These are phyloP conservation scores for Boletus edulis DNA, from an alignment of 768 basidiomycete genomes.

Conservation along the genomic window DNA sequence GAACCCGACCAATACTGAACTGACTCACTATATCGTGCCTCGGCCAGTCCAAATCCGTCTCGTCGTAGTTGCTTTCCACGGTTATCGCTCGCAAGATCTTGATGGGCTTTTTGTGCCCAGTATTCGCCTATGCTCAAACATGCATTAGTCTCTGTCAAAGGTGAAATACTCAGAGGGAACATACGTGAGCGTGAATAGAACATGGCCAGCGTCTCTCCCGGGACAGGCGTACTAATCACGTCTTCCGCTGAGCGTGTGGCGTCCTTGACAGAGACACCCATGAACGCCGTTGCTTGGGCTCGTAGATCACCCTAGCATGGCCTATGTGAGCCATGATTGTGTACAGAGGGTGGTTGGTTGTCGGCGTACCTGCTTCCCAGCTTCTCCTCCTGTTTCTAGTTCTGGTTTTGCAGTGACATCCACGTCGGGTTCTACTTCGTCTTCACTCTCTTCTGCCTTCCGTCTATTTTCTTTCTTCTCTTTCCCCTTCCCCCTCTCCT, in stretches of 20 bases:
- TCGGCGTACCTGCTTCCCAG: constrained; percentile 4
- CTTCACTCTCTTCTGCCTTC: constrained; percentile 30
- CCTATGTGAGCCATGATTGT: neutral
- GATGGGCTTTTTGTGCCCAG: constrained; percentile 75
- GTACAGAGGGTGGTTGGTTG: too few species aligned
- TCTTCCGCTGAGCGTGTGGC: constrained; percentile 63
- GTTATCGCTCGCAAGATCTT: constrained; percentile 48
- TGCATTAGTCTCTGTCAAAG: neutral
- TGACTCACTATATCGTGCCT: constrained; percentile 62
- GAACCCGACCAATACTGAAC: neutral
- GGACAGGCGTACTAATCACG: constrained; percentile 71
- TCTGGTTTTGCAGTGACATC: neutral
- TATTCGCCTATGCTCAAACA: constrained; percentile 53
- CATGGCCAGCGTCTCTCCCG: constrained; percentile 78
- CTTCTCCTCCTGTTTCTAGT: constrained; percentile 9
- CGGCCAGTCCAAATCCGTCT: constrained; percentile 75
- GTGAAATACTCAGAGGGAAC: constrained; percentile 21
- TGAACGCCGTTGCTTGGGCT: constrained; percentile 46
- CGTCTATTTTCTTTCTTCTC: constrained; percentile 13
- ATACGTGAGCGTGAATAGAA: constrained; percentile 81
- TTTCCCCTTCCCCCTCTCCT: constrained; percentile 1
- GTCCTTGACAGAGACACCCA: constrained; percentile 63
- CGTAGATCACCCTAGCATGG: constrained; percentile 37
- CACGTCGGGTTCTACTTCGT: constrained; percentile 1
- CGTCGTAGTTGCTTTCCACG: constrained; percentile 76